Conservation (phyloP, 2,329 filamentous ascomycete genomes). For the Paecilomyces variotii region DNA sequence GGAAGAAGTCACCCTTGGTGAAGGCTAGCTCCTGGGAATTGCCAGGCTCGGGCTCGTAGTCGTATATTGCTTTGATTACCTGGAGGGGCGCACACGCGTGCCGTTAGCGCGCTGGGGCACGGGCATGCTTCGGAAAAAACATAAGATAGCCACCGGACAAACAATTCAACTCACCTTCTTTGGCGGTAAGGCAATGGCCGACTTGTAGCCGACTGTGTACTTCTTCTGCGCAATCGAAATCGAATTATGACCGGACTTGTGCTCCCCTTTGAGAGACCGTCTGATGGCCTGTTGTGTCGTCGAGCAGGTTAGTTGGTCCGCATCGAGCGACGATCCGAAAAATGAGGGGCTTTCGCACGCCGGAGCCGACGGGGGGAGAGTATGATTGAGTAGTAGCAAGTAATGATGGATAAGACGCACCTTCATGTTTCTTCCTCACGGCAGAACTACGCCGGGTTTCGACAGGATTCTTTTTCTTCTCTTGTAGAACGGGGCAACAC, state of each 20-base stretch:
- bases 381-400: neutral
- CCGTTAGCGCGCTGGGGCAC: conserved; percentile 1
- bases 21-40: conserved; percentile 74
- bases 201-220: conserved; percentile 44
- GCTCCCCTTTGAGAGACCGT: conserved; percentile 77
- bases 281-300: conserved; percentile 57
- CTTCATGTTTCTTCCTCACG: conserved; percentile 14
- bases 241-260: conserved; percentile 61
- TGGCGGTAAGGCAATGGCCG: conserved; percentile 79
- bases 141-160: neutral
- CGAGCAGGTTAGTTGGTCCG: neutral
- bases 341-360: conserved; percentile 5
- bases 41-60: conserved; percentile 68
- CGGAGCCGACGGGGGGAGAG: neutral
- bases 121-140: conserved; percentile 2
- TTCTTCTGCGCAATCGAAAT: conserved; percentile 43
- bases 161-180: conserved; percentile 64
- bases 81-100: conserved; percentile 28
- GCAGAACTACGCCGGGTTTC: neutral
- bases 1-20: conserved; percentile 92
- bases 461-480: neutral
- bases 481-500: conserved; percentile 2
- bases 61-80: conserved; percentile 96
- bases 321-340: conserved; percentile 12
- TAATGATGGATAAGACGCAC: conserved; percentile 6